A percentile compares a stretch with the other conserved stretches of the same genome.
Evolutionary conservation across 768 basidiomycete genomes (phyloP).

Genomic region (Rhizopogon roseolus): DNA sequence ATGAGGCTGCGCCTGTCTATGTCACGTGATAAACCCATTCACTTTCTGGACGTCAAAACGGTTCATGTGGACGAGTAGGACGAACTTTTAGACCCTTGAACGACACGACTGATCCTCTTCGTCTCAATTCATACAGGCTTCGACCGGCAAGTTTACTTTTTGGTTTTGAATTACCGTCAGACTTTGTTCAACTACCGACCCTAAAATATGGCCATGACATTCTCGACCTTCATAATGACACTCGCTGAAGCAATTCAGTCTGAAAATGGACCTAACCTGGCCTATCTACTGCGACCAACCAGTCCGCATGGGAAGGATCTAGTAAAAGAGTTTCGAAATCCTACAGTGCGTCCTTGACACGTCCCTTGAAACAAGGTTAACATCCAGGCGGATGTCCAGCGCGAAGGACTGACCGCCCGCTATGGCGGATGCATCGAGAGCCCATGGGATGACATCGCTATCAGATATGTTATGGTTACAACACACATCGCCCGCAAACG

Average conservation of each 20-base stretch:
- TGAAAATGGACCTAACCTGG: slow-evolving; percentile 66
- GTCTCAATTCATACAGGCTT: no score
- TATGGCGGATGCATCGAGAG: slow-evolving; percentile 58
- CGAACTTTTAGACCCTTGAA: no score
- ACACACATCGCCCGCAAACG: slow-evolving; percentile 65
- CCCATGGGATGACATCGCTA: slow-evolving; percentile 86
- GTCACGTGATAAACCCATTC: no score
- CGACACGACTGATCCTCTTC: no score
- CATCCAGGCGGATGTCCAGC: slow-evolving; percentile 12
- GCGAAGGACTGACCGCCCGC: slow-evolving; percentile 12
- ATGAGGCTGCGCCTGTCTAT: no score
- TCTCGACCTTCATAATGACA: slow-evolving; percentile 54
- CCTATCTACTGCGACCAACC: slow-evolving; percentile 71
- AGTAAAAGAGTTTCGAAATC: slow-evolving; percentile 65
- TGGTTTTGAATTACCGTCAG: neutral
- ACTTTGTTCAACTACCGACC: neutral
- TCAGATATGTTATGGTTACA: slow-evolving; percentile 77
- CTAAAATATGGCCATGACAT: slow-evolving; percentile 35
- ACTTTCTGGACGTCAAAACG: no score
- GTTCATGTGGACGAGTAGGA: no score
- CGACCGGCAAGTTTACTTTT: neutral
- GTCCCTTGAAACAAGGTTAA: neutral
- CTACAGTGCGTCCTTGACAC: slow-evolving; percentile 31
- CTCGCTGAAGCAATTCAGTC: slow-evolving; percentile 55
- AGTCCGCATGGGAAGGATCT: slow-evolving; percentile 75